Evolutionary conservation across 768 basidiomycete species (phyloP).

Genomic region (Tulasnella sp.): DNA sequence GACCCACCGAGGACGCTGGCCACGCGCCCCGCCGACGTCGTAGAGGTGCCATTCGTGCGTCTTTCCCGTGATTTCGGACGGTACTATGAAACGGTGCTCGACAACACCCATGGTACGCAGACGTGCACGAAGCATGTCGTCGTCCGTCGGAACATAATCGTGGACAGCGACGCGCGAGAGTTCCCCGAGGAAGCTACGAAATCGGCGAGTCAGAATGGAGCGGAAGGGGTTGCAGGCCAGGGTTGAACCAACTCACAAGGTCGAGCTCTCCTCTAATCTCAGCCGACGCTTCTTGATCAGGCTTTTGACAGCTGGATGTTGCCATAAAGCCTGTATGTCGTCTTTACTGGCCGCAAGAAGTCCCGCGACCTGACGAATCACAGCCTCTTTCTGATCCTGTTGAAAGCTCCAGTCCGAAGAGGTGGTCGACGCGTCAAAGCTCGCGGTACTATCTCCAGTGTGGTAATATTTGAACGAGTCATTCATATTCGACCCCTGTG

Average conservation of each 20-base stretch:
- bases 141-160: slow-evolving; percentile 18
- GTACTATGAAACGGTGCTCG: slow-evolving; percentile 17
- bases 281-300: slow-evolving; percentile 17
- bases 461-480: neutral
- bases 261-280: slow-evolving; percentile 13
- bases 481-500: neutral
- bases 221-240: too few relatives aligned
- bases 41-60: slow-evolving; percentile 15
- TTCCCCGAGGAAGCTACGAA: slow-evolving; percentile 16
- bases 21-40: slow-evolving; percentile 17
- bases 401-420: neutral
- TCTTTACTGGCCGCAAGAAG: neutral
- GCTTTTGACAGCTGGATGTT: slow-evolving; percentile 10
- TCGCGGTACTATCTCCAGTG: neutral
- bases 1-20: slow-evolving; percentile 18
- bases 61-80: slow-evolving; percentile 2
- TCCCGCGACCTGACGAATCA: neutral
- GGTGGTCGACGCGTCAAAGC: slow-evolving; percentile 6
- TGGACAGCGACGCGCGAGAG: slow-evolving; percentile 15
- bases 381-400: slow-evolving; percentile 4
- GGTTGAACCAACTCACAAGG: slow-evolving; percentile 6
- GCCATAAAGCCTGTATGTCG: slow-evolving; percentile 10
- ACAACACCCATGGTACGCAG: slow-evolving; percentile 19
- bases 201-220: neutral
- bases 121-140: slow-evolving; percentile 20